Percentiles rank a stretch among this genome's conserved stretches.
Evolutionary conservation across 2,329 filamentous ascomycete species (phyloP).

Genomic region (Fonsecaea nubica): DNA sequence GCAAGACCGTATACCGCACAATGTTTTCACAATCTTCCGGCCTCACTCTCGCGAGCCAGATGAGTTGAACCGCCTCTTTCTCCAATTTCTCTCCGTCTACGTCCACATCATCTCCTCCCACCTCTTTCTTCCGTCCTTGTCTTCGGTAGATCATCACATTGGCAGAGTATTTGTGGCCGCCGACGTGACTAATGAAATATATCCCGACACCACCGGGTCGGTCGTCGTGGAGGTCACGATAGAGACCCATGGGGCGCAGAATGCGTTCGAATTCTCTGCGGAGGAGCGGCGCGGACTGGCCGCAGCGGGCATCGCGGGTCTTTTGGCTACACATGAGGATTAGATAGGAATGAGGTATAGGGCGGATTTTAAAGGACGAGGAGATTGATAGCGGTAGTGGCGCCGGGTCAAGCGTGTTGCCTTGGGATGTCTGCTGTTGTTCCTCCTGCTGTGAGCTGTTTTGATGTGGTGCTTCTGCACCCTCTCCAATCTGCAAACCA

Average conservation of each 20-base stretch:
- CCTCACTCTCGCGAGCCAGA: slow-evolving; percentile 84
- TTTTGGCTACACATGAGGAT: slow-evolving; percentile 89
- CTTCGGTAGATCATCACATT: slow-evolving; percentile 91
- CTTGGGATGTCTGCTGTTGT: slow-evolving; percentile 6
- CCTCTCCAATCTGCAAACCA: slow-evolving; percentile 21
- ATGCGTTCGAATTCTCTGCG: slow-evolving; percentile 87
- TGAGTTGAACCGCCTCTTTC: slow-evolving; percentile 78
- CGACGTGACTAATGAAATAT: slow-evolving; percentile 87
- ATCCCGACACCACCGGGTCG: slow-evolving; percentile 90
- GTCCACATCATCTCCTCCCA: slow-evolving; percentile 41
- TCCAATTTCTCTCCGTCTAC: slow-evolving; percentile 34
- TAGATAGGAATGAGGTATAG: slow-evolving; percentile 79
- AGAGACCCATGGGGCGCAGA: slow-evolving; percentile 80
- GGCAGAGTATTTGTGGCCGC: slow-evolving; percentile 94
- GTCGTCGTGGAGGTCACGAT: slow-evolving; percentile 85
- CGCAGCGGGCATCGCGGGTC: slow-evolving; percentile 88
- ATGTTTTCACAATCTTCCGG: slow-evolving; percentile 95
- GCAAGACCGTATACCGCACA: slow-evolving; percentile 83
- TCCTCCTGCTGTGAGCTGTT: slow-evolving; percentile 7
- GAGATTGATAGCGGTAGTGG: slow-evolving; percentile 22
- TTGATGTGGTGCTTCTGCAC: slow-evolving; percentile 22
- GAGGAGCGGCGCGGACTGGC: slow-evolving; percentile 89
- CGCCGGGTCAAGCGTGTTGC: slow-evolving; percentile 20
- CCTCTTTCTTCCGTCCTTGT: slow-evolving; percentile 49
- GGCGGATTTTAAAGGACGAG: slow-evolving; percentile 49